A percentile compares a stretch with the other conserved stretches of the same genome.
Evolutionary conservation across 78 protist species (phyloP).

Genomic region (Dictyostelium firmibasis): DNA sequence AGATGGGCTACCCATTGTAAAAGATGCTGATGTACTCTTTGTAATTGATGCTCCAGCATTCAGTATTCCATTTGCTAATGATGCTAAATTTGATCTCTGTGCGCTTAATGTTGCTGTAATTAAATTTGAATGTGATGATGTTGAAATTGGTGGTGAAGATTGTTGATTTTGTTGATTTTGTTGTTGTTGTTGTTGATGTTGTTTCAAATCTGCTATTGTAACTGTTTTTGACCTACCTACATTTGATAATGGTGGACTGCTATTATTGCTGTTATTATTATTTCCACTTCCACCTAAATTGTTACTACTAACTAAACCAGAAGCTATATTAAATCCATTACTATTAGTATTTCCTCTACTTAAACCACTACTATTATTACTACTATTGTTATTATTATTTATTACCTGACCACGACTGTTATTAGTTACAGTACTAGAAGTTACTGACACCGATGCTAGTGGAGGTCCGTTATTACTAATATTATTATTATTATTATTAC

Average conservation of each 20-base stretch:
- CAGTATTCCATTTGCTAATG: neutral
- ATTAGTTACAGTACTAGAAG: neutral
- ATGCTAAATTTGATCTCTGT: conserved; percentile 24
- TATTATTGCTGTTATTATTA: neutral
- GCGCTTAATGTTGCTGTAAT: neutral
- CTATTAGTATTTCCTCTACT: neutral
- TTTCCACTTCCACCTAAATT: neutral
- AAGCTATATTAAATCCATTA: neutral
- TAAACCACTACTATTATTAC: neutral
- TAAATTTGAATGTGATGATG: neutral
- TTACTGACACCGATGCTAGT: neutral
- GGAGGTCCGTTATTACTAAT: neutral
- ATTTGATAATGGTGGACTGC: neutral
- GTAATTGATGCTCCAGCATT: conserved; percentile 19
- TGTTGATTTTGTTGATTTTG: neutral
- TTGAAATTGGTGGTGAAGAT: neutral
- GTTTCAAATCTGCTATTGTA: conserved; percentile 17
- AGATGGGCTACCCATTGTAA: conserved; percentile 50
- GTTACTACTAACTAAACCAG: neutral
- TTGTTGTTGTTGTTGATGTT: conserved; percentile 26
- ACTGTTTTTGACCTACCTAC: conserved; percentile 17
- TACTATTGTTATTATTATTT: neutral
- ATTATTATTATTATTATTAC: neutral
- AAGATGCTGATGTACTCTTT: conserved; percentile 57
- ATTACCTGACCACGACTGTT: neutral